These are phyloP conservation scores for Lagenidium giganteum DNA, from an alignment of 352 stramenopile species.

Conservation along the genomic window DNA sequence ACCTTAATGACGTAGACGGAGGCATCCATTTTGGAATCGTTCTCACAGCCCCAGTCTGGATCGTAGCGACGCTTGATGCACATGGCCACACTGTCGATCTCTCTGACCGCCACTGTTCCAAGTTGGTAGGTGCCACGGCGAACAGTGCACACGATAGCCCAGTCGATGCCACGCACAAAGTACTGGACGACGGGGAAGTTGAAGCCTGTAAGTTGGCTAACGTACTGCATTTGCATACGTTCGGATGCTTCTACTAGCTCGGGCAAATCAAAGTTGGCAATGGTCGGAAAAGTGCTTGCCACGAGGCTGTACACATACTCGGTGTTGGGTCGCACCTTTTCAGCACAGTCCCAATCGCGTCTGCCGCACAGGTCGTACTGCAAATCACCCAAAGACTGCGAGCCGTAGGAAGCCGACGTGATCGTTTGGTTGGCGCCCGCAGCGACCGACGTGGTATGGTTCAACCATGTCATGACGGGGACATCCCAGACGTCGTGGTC, in stretches of 20 bases:
- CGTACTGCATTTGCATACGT: too few relatives aligned
- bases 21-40: constrained; percentile 8
- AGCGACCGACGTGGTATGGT: constrained; percentile 1
- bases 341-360: constrained; percentile 9
- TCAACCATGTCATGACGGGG: constrained; percentile 12
- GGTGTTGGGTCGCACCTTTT: constrained; percentile 10
- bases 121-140: constrained; percentile 10
- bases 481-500: constrained; percentile 13
- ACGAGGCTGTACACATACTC: constrained; percentile 6
- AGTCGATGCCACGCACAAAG: constrained; percentile 2
- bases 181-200: constrained; percentile 18
- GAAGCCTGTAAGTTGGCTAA: constrained; percentile 17
- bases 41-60: constrained; percentile 19
- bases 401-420: constrained; percentile 1
- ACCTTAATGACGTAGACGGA: constrained; percentile 12
- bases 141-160: constrained; percentile 15
- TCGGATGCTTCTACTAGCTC: constrained; percentile 3
- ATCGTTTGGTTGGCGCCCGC: neutral
- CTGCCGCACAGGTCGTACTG: constrained; percentile 17
- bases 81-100: constrained; percentile 18
- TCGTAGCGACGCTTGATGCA: constrained; percentile 16
- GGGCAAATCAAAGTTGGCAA: constrained; percentile 11
- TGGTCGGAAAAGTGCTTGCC: constrained; percentile 3
- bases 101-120: constrained; percentile 5
- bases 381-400: constrained; percentile 12